phyloP scores from a whole-genome alignment of 2,329 filamentous ascomycete species.

The Alternaria sp. region DNA sequence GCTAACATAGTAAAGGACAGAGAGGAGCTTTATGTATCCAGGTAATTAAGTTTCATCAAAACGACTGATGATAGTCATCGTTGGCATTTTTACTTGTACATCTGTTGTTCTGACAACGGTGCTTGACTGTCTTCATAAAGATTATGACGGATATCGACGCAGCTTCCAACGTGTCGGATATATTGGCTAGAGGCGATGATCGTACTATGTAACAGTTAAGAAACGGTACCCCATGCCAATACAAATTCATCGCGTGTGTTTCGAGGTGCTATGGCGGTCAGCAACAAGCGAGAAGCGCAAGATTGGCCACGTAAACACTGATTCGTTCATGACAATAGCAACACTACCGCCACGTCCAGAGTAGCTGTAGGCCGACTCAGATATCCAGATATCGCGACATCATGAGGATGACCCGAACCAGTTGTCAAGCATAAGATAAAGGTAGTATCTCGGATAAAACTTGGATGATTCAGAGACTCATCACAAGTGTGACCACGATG shows the following conservation, averaged over 20 bases:
- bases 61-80: neutral
- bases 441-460: neutral
- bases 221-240: neutral
- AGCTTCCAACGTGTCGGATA: neutral
- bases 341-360: neutral
- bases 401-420: neutral
- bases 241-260: neutral
- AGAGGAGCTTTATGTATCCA: neutral
- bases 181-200: neutral
- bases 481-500: slow-evolving; percentile 36
- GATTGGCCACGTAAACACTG: neutral
- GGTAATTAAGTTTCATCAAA: neutral
- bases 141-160: neutral
- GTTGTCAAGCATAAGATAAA: neutral
- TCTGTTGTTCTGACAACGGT: too few relatives aligned
- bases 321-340: neutral
- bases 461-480: slow-evolving; percentile 28
- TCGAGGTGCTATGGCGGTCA: neutral
- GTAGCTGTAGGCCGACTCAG: neutral
- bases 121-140: neutral
- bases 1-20: neutral
- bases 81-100: neutral
- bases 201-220: neutral
- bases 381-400: neutral
- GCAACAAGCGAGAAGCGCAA: neutral